Percentiles rank a stretch among this genome's conserved stretches.
Evolutionary conservation across 1,284 basidiomycete species (phyloP).

Genomic region (Malassezia cuniculi): DNA sequence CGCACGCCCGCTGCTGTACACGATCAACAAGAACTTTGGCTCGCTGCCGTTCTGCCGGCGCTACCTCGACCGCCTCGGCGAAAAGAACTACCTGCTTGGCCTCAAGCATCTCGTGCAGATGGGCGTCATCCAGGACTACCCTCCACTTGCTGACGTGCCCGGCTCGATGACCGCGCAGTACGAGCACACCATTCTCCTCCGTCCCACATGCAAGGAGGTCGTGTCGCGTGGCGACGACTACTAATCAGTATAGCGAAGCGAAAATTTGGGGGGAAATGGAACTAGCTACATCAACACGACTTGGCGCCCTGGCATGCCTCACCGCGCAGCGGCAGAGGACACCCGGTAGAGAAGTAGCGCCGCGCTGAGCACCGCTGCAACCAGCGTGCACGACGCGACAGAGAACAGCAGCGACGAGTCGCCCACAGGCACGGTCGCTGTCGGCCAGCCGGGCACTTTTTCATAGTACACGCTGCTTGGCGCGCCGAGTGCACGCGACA

Average conservation of each 20-base stretch:
- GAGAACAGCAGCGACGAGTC: too few relatives aligned
- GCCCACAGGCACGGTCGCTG: too few relatives aligned
- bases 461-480: too few relatives aligned
- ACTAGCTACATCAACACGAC: too few relatives aligned
- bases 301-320: too few relatives aligned
- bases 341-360: too few relatives aligned
- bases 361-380: too few relatives aligned
- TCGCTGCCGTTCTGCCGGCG: slow-evolving; percentile 89
- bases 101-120: slow-evolving; percentile 77
- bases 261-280: too few relatives aligned
- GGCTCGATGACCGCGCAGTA: slow-evolving; percentile 43
- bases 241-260: slow-evolving; percentile 40
- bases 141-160: slow-evolving; percentile 66
- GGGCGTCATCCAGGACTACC: slow-evolving; percentile 82
- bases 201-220: slow-evolving; percentile 54
- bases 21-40: slow-evolving; percentile 86
- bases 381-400: too few relatives aligned
- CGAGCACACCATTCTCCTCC: slow-evolving; percentile 41
- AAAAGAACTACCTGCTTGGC: slow-evolving; percentile 80
- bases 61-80: slow-evolving; percentile 71
- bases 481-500: too few relatives aligned
- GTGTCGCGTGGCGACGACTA: slow-evolving; percentile 90
- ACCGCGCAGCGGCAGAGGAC: too few relatives aligned
- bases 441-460: too few relatives aligned
- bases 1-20: slow-evolving; percentile 71